Evolutionary conservation across 306 rosid genomes (phyloP).

Genomic region (Quercus agrifolia): DNA sequence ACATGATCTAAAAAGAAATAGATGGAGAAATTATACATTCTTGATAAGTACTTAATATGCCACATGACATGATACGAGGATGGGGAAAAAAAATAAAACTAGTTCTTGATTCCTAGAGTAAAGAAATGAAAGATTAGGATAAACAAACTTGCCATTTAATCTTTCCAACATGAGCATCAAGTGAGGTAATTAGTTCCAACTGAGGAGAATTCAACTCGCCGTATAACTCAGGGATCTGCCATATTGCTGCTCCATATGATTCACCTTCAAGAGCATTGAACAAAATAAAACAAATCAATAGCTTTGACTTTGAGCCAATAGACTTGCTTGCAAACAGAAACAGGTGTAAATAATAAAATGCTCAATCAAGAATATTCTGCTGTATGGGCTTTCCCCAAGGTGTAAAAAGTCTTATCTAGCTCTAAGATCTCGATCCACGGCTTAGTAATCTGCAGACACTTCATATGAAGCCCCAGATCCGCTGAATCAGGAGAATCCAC

Average conservation of each 20-base stretch:
- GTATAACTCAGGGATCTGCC: conserved; percentile 98
- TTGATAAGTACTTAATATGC: neutral
- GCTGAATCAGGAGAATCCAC: too few species aligned
- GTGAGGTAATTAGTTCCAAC: conserved; percentile 71
- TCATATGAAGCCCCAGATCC: too few species aligned
- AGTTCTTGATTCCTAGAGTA: neutral
- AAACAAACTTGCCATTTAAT: conserved; percentile 77
- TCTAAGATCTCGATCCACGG: too few species aligned
- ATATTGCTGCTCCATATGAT: conserved; percentile 80
- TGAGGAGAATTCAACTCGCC: conserved; percentile 95
- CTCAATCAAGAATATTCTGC: neutral
- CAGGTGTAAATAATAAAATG: neutral
- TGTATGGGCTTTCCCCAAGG: too few species aligned
- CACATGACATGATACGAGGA: neutral
- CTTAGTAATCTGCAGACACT: too few species aligned
- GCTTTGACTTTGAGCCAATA: neutral
- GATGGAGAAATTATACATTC: conserved; percentile 1
- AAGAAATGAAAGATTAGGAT: conserved; percentile 1
- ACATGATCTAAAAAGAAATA: neutral
- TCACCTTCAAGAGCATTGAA: conserved; percentile 64
- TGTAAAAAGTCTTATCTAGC: too few species aligned
- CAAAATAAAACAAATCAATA: neutral
- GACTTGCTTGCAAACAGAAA: neutral
- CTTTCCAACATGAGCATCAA: conserved; percentile 67
- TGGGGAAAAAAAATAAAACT: neutral